phyloP scores from a whole-genome alignment of 2,329 filamentous ascomycete genomes.

The Aureobasidium sp. region DNA sequence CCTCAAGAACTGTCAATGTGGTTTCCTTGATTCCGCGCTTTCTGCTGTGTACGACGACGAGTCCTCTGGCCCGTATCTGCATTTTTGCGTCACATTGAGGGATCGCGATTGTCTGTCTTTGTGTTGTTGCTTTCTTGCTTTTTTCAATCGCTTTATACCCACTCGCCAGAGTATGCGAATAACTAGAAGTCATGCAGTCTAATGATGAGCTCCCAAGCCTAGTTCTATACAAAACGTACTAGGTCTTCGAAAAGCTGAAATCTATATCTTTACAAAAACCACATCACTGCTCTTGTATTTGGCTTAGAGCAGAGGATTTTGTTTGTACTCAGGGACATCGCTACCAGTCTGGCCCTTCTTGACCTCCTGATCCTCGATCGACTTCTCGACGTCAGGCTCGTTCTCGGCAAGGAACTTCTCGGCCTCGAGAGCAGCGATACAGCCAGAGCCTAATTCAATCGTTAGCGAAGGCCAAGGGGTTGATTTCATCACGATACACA shows the following conservation, averaged over 20 bases:
- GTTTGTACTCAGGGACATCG: slow-evolving; percentile 51
- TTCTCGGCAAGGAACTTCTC: slow-evolving; percentile 89
- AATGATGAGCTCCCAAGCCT: background rate
- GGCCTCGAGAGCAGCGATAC: slow-evolving; percentile 89
- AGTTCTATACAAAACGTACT: background rate
- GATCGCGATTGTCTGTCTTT: background rate
- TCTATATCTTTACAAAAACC: slow-evolving; percentile 5
- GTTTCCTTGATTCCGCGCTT: background rate
- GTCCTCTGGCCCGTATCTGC: background rate
- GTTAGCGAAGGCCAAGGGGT: slow-evolving; percentile 14
- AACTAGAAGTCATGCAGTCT: background rate
- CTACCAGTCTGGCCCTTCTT: slow-evolving; percentile 39
- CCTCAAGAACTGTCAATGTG: background rate
- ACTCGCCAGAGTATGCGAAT: background rate
- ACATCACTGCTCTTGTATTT: background rate
- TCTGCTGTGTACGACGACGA: background rate
- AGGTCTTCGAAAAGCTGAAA: background rate
- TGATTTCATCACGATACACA: slow-evolving; percentile 37
- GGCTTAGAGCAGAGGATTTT: slow-evolving; percentile 53
- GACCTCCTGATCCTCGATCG: slow-evolving; percentile 39
- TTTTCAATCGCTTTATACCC: slow-evolving; percentile 3
- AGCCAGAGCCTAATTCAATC: slow-evolving; percentile 62
- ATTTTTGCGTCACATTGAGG: background rate
- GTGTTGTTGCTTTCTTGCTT: background rate
- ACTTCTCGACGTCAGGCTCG: slow-evolving; percentile 47